These are phyloP conservation scores for Akebia trifoliata DNA, from an alignment of 164 flowering plant genomes.

Conservation along the genomic window DNA sequence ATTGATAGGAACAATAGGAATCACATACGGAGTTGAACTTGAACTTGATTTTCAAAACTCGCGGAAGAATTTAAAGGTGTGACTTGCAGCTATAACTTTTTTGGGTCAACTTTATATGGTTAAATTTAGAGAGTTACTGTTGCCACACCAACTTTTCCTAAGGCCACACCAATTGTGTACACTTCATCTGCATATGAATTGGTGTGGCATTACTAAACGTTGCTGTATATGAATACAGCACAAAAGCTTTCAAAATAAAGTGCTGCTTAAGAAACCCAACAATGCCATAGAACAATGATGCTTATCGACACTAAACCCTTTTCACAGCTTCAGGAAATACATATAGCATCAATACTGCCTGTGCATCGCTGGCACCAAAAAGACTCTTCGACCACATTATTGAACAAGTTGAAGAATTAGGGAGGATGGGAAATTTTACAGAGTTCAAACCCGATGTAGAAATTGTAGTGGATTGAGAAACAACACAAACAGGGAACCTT, in stretches of 20 bases:
- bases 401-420: constrained; percentile 80
- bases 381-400: constrained; percentile 76
- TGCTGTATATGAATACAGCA: too few species aligned
- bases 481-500: constrained; percentile 4
- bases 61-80: too few species aligned
- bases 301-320: neutral
- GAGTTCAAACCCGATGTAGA: constrained; percentile 42
- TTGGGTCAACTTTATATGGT: too few species aligned
- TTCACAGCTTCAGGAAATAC: neutral
- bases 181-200: too few species aligned
- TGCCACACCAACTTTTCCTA: too few species aligned
- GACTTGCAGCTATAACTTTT: too few species aligned
- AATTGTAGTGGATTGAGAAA: constrained; percentile 23
- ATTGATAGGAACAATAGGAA: too few species aligned
- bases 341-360: constrained; percentile 47
- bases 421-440: constrained; percentile 52
- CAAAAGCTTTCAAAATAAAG: neutral
- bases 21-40: too few species aligned
- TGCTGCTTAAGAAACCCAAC: neutral
- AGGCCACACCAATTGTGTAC: too few species aligned
- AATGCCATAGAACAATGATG: neutral
- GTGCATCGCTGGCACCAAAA: constrained; percentile 79
- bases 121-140: too few species aligned
- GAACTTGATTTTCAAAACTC: too few species aligned
- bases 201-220: too few species aligned